These are phyloP conservation scores for Pontederia crassipes DNA, from an alignment of 176 grass and related monocot species.

Conservation along the genomic window DNA sequence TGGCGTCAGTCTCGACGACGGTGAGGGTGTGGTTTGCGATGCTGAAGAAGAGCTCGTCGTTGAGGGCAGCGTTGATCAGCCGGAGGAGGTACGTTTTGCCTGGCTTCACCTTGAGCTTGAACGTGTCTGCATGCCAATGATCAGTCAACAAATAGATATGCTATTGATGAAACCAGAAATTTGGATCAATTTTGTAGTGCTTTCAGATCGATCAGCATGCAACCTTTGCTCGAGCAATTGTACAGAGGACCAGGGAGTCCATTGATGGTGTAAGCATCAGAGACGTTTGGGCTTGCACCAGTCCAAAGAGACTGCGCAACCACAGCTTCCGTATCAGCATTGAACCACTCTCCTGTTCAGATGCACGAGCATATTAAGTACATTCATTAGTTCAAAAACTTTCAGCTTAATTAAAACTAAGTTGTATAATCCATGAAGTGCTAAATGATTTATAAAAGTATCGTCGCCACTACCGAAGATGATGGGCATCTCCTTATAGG, in stretches of 20 bases:
- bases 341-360: slow-evolving; percentile 6
- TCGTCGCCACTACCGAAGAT: not conserved
- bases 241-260: not conserved
- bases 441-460: too few relatives aligned
- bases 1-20: slow-evolving; percentile 5
- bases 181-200: not conserved
- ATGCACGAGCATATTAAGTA: not conserved
- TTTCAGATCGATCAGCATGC: not conserved
- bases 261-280: not conserved
- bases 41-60: too few relatives aligned
- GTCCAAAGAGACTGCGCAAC: slow-evolving; percentile 4
- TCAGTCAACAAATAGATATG: too few relatives aligned
- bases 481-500: slow-evolving; percentile 2
- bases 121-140: not conserved
- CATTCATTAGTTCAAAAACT: not conserved
- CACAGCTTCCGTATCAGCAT: not conserved
- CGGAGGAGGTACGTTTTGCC: not conserved
- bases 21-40: too few relatives aligned
- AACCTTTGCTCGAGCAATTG: slow-evolving; percentile 4
- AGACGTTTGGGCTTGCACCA: slow-evolving; percentile 6
- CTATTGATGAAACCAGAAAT: not conserved
- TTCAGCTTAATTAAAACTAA: not conserved
- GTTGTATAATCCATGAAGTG: too few relatives aligned
- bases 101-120: slow-evolving; percentile 12
- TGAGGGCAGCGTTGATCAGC: too few relatives aligned